A percentile compares a stretch with the other conserved stretches of the same genome.
Conservation (phyloP, 2,329 filamentous ascomycete species). For the Xylaria multiplex region DNA sequence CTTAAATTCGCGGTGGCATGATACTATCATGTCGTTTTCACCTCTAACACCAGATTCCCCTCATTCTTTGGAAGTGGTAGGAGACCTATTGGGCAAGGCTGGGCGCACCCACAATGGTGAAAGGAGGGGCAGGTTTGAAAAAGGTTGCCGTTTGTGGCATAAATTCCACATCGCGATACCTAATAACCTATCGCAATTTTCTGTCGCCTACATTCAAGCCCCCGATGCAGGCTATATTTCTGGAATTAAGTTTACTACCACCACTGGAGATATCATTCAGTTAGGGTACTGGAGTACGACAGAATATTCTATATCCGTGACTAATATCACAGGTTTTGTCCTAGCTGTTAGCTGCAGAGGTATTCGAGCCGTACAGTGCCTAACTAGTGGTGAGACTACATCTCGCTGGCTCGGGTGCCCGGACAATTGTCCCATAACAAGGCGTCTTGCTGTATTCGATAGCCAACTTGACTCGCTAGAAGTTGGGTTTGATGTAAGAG, state of each 20-base stretch:
- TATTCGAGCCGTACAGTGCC: slow-evolving; percentile 1
- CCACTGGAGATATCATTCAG: neutral
- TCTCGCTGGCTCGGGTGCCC: slow-evolving; percentile 1
- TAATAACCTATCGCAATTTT: slow-evolving; percentile 1
- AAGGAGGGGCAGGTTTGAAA: too few species aligned
- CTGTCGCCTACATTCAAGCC: neutral
- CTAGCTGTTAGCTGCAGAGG: slow-evolving; percentile 1
- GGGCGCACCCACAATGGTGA: neutral
- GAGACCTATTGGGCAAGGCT: neutral
- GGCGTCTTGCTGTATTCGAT: slow-evolving; percentile 5
- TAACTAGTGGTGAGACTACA: slow-evolving; percentile 1
- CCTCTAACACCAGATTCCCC: neutral
- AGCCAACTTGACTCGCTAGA: neutral
- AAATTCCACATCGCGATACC: neutral
- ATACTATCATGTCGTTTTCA: neutral
- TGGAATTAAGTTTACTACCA: slow-evolving; percentile 9
- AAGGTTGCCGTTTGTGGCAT: neutral
- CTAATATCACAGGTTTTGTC: slow-evolving; percentile 2
- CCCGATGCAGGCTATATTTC: neutral
- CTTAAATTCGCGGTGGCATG: neutral
- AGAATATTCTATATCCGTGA: slow-evolving; percentile 5
- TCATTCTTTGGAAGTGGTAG: neutral
- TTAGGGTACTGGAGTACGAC: slow-evolving; percentile 4
- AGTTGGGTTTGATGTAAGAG: slow-evolving; percentile 10
- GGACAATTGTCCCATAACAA: neutral